Evolutionary conservation across 176 grass and related monocot species (phyloP).

Genomic region (Musa itinerans): DNA sequence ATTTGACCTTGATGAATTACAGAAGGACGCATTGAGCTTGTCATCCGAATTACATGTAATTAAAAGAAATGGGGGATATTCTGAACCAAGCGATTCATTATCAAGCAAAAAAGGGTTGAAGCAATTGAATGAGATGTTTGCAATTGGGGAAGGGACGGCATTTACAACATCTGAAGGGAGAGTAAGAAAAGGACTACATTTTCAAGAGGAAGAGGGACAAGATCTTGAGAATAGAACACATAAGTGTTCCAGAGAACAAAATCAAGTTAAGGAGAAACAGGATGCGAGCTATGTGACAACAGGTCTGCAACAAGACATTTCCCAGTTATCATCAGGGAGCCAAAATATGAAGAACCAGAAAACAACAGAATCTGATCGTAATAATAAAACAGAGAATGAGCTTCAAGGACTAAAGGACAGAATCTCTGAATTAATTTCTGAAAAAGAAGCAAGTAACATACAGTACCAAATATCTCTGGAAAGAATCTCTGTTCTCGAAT

Average conservation of each 20-base stretch:
- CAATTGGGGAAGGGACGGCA: slow-evolving; percentile 27
- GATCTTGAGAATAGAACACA: not conserved
- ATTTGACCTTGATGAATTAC: slow-evolving; percentile 52
- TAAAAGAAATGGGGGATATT: slow-evolving; percentile 61
- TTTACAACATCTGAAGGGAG: slow-evolving; percentile 36
- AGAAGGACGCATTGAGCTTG: slow-evolving; percentile 34
- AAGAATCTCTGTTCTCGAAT: slow-evolving; percentile 44
- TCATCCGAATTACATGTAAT: slow-evolving; percentile 28
- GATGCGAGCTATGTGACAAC: slow-evolving; percentile 29
- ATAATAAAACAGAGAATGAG: slow-evolving; percentile 62
- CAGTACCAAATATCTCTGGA: slow-evolving; percentile 52
- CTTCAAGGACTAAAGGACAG: slow-evolving; percentile 41
- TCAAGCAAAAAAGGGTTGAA: slow-evolving; percentile 46
- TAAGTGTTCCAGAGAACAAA: not conserved
- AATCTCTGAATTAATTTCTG: slow-evolving; percentile 38
- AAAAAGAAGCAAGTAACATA: slow-evolving; percentile 39
- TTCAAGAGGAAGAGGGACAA: slow-evolving; percentile 45
- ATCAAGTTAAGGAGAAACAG: slow-evolving; percentile 28
- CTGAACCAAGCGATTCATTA: slow-evolving; percentile 40
- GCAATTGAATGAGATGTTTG: slow-evolving; percentile 46
- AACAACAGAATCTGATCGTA: slow-evolving; percentile 53
- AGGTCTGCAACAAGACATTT: slow-evolving; percentile 62
- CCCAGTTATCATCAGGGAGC: slow-evolving; percentile 55
- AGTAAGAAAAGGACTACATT: slow-evolving; percentile 43
- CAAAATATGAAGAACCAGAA: slow-evolving; percentile 53